Base-by-base conservation (phyloP, 768 basidiomycete species). In the Coprinopsis cinerea region DNA sequence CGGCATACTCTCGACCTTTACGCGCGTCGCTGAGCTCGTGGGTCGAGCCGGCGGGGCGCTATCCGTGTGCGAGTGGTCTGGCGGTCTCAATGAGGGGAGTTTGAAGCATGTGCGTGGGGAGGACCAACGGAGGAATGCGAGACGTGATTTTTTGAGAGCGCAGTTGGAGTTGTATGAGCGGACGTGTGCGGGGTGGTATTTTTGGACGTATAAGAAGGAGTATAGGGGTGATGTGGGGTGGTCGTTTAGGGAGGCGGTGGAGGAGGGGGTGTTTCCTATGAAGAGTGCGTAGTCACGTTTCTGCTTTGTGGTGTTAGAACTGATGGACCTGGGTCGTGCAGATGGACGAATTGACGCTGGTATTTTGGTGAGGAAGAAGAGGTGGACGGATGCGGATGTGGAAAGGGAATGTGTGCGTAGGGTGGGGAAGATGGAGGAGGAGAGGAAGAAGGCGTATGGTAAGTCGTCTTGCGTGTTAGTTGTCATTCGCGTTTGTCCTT, bases 181-280 rank as follows among this genome's bases (percentile, higher is more conserved):
- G 40, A 56, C 66, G 28, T 84, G 86, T 51, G 79, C 77, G 0
- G 90, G 90, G 3, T 86, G 78, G 76, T 92, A 83, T 68, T 92
- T 86, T 61, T 90, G 90, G 90, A 89, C 86, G 30, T 85, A 81
- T 60, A 89, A 82, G 70, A 88, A 90, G 63, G 74, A 81, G 44
- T 60, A 67, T 3, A 63, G 61, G 2, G 81, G 82, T 48, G 89
- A 92, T 66, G 74, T 67, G 3, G 88, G 88, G 0, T 91, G 89
- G 90, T 79, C 78, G 24, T 76, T 85, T 30, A 70, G 74, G 50
- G 82, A 89, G 62, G 83, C 85, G 0, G 75, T 78, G 1, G 71
- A 70, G 22, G 73, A 71, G 2, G 83, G 82, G 5, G 78, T 85
- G 3, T 77, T 89, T 56, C 88, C 86, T n/a, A n/a, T n/a, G n/a